Conservation (phyloP, 1,139 yeast genomes). For the Yamadazyma diddensiae region DNA sequence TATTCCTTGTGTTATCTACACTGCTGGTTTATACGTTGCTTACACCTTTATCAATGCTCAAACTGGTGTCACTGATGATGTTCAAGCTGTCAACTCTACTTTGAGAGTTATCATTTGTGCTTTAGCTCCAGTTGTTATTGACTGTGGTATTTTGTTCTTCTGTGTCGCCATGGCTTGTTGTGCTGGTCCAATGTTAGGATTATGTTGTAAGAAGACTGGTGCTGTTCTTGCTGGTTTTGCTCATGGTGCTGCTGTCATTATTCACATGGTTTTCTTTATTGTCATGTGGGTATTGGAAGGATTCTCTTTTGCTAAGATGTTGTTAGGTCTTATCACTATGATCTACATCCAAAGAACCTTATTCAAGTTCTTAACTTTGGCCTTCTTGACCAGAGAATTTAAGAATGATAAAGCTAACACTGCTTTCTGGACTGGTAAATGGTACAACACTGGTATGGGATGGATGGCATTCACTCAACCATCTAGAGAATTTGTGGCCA, state of each 20-base stretch:
- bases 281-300: conserved; percentile 98
- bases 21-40: conserved; percentile 90
- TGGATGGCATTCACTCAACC: conserved; percentile 98
- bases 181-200: conserved; percentile 91
- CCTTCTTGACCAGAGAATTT: conserved; percentile 90
- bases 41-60: conserved; percentile 94
- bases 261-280: conserved; percentile 83
- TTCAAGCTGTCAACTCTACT: conserved; percentile 64
- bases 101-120: conserved; percentile 86
- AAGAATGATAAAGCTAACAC: conserved; percentile 95
- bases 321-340: conserved; percentile 82
- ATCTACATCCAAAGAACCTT: conserved; percentile 84
- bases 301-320: conserved; percentile 82
- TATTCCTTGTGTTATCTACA: conserved; percentile 76
- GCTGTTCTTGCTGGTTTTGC: conserved; percentile 96
- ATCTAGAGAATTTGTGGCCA: conserved; percentile 91
- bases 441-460: conserved; percentile 96
- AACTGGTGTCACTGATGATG: conserved; percentile 74
- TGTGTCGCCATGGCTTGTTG: conserved; percentile 87
- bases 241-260: conserved; percentile 87
- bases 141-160: conserved; percentile 78
- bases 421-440: conserved; percentile 99
- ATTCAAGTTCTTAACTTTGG: conserved; percentile 79
- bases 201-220: conserved; percentile 98
- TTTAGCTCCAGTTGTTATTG: conserved; percentile 86